phyloP scores from a whole-genome alignment of 208 protist species.

The Crithidia mellificae region DNA sequence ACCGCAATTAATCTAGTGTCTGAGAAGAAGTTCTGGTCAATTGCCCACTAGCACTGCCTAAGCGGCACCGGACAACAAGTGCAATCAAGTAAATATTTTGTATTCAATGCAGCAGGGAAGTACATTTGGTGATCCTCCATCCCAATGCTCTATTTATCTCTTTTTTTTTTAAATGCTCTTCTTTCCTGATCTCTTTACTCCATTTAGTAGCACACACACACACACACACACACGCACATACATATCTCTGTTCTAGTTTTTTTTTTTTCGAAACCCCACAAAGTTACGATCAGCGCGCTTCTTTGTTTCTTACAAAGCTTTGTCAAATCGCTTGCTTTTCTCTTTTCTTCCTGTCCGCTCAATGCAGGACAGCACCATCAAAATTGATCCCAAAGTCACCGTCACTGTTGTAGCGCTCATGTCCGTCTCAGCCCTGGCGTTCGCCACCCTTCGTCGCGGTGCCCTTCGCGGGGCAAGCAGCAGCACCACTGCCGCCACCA shows the following conservation, averaged over 20 bases:
- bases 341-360: background rate
- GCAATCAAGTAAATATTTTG: no score
- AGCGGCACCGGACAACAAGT: no score
- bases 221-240: background rate
- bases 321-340: background rate
- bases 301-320: no score
- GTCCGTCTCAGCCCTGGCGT: constrained; percentile 10
- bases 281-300: background rate
- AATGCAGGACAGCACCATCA: background rate
- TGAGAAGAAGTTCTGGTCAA: no score
- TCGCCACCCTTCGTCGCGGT: constrained; percentile 5
- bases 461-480: background rate
- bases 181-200: background rate
- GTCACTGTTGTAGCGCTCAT: constrained; percentile 11
- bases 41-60: no score
- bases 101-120: no score
- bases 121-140: no score
- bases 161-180: background rate
- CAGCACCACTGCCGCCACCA: background rate
- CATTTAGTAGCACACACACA: no score
- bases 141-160: background rate
- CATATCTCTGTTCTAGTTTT: background rate
- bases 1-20: no score
- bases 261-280: background rate
- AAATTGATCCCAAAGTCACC: constrained; percentile 1